Evolutionary conservation across 768 basidiomycete genomes (phyloP).

Genomic region (Leccinum boreale): DNA sequence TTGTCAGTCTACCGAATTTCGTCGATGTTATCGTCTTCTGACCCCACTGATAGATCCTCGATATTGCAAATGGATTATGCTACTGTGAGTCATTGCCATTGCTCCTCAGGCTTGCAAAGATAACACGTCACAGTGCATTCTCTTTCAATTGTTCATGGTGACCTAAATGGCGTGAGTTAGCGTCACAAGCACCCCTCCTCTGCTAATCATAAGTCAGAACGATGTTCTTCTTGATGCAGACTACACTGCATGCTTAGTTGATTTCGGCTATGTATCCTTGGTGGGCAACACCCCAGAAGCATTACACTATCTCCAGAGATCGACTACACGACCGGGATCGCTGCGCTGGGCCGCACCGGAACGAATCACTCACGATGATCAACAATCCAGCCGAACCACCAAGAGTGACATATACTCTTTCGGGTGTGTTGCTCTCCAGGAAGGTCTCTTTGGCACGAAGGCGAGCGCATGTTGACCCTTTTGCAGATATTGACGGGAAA

Average conservation of each 20-base stretch:
- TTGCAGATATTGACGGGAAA: background rate
- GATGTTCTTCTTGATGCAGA: background rate
- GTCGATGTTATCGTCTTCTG: background rate
- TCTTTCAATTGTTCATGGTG: background rate
- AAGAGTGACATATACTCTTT: constrained; percentile 16
- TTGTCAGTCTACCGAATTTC: background rate
- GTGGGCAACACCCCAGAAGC: background rate
- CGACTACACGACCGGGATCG: background rate
- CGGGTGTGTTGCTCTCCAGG: constrained; percentile 28
- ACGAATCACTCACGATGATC: background rate
- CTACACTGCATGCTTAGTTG: background rate
- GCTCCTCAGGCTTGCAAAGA: background rate
- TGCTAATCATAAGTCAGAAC: background rate
- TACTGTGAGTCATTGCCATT: background rate
- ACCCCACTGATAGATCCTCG: background rate
- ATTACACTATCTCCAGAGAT: background rate
- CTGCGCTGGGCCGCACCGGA: background rate
- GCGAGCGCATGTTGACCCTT: background rate
- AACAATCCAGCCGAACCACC: background rate
- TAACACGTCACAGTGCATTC: background rate
- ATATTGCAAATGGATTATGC: background rate
- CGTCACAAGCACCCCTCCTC: background rate
- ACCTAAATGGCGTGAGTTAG: background rate
- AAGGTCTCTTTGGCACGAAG: constrained; percentile 4
- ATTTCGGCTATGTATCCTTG: background rate